These are phyloP conservation scores for Scleromitrula shiraiana DNA, from an alignment of 2,329 filamentous ascomycete genomes.

Conservation along the genomic window DNA sequence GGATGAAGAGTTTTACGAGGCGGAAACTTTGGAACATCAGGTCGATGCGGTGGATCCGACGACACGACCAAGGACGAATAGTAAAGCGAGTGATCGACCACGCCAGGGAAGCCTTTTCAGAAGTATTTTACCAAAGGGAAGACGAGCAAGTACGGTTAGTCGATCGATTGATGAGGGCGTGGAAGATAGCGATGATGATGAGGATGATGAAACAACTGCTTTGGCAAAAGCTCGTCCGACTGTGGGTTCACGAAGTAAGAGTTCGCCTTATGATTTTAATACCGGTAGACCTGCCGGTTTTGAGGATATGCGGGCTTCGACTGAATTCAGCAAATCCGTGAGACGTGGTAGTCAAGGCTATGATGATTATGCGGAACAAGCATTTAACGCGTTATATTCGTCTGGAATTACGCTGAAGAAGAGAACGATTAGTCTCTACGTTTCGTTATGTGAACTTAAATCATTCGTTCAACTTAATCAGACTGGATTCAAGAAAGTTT, in stretches of 20 bases:
- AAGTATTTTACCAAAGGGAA: constrained; percentile 37
- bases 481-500: constrained; percentile 90
- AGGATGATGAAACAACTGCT: constrained; percentile 52
- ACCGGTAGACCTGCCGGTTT: constrained; percentile 16
- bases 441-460: constrained; percentile 88
- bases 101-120: constrained; percentile 45
- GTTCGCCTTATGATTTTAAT: constrained; percentile 19
- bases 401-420: constrained; percentile 85
- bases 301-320: constrained; percentile 53
- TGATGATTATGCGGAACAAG: constrained; percentile 73
- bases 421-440: constrained; percentile 77
- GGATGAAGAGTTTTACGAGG: constrained; percentile 61
- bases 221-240: constrained; percentile 28
- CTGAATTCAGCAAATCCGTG: constrained; percentile 50
- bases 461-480: constrained; percentile 94
- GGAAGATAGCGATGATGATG: constrained; percentile 59
- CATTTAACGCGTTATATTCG: constrained; percentile 58
- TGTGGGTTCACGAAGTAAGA: constrained; percentile 30
- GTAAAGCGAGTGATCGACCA: constrained; percentile 35
- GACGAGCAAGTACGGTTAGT: constrained; percentile 38
- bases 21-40: constrained; percentile 27
- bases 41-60: constrained; percentile 27
- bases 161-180: constrained; percentile 49
- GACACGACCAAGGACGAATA: constrained; percentile 35
- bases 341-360: constrained; percentile 58